Evolutionary conservation across 225 moss, liverwort and hornwort genomes (phyloP).

Genomic region (Pleurozium schreberi): DNA sequence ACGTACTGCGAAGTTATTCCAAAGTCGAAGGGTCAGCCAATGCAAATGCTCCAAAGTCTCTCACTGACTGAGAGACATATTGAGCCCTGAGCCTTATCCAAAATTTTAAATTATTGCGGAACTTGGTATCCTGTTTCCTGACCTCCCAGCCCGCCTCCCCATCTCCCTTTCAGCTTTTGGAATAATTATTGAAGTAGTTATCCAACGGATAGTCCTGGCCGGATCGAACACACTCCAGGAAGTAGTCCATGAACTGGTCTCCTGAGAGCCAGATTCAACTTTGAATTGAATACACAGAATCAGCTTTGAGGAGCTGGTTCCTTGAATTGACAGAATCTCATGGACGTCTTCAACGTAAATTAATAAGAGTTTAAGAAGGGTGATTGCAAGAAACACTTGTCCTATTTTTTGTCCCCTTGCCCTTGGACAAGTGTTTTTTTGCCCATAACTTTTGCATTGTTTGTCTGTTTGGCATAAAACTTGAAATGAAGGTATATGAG

Average conservation of each 20-base stretch:
- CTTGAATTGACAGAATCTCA: neutral
- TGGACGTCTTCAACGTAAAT: neutral
- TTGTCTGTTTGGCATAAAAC: too few relatives aligned
- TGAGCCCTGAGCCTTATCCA: neutral
- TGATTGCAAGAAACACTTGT: too few relatives aligned
- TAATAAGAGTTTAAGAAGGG: neutral
- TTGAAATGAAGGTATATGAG: too few relatives aligned
- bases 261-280: neutral
- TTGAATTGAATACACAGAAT: neutral
- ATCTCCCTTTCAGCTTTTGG: neutral
- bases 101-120: neutral
- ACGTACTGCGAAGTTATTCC: neutral
- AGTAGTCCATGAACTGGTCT: neutral
- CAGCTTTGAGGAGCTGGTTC: neutral
- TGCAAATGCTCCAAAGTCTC: neutral
- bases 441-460: too few relatives aligned
- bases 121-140: neutral
- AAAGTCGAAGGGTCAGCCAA: neutral
- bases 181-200: neutral
- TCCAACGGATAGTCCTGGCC: neutral
- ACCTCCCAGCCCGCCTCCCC: neutral
- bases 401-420: too few relatives aligned
- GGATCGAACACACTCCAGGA: neutral
- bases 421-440: too few relatives aligned
- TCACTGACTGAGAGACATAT: too few relatives aligned